phyloP scores from a whole-genome alignment of 1,284 basidiomycete species.

The Laetiporus sulphureus region DNA sequence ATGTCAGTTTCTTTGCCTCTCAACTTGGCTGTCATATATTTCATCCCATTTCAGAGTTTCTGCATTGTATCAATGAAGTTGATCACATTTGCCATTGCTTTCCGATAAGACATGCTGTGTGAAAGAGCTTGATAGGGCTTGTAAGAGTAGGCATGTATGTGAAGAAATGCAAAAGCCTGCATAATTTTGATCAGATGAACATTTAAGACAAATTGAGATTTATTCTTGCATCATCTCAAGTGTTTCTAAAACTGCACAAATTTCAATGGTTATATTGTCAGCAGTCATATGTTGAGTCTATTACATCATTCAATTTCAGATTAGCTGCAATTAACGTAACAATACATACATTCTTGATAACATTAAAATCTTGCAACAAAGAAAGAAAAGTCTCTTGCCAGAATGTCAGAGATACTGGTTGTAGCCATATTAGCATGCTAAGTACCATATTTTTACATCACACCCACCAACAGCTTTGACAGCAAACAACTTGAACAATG shows the following conservation, averaged over 20 bases:
- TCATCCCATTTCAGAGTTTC: conserved; percentile 48
- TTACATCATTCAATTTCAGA: neutral
- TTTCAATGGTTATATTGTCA: conserved; percentile 68
- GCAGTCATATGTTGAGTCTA: conserved; percentile 66
- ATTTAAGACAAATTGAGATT: neutral
- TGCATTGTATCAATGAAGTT: conserved; percentile 61
- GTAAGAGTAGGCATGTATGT: conserved; percentile 73
- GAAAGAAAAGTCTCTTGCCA: conserved; percentile 70
- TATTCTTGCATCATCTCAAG: conserved; percentile 68
- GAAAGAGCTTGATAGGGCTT: conserved; percentile 44
- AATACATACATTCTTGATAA: conserved; percentile 57
- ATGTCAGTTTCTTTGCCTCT: conserved; percentile 45
- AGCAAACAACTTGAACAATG: conserved; percentile 67
- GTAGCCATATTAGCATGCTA: neutral
- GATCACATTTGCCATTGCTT: conserved; percentile 55
- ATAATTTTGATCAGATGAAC: neutral
- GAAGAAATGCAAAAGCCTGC: conserved; percentile 63
- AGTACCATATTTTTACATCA: neutral
- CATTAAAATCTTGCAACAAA: conserved; percentile 50
- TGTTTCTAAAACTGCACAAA: conserved; percentile 62
- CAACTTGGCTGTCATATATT: conserved; percentile 47
- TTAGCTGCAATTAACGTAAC: neutral
- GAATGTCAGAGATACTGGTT: conserved; percentile 73
- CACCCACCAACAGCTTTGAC: conserved; percentile 64
- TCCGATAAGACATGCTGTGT: conserved; percentile 40